Evolutionary conservation across 495 filamentous ascomycete genomes (phyloP), one percentile per base, ranked within the genome.

Genomic region (Daldinia caldariorum): DNA sequence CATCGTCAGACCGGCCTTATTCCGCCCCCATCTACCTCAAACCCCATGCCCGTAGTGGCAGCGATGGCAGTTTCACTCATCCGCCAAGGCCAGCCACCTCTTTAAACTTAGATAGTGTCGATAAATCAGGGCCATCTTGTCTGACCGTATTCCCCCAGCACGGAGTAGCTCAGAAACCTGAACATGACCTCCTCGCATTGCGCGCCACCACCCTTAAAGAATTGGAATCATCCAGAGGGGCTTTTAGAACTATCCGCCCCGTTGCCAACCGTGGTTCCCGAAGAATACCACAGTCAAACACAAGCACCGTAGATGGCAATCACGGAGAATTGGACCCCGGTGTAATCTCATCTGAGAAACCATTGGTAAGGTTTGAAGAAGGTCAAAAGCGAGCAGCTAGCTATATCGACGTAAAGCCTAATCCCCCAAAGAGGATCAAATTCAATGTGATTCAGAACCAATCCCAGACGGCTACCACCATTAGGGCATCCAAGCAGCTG

Each of bases 241-340:
- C 57, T 12, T 16, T 34, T 4, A 39, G n/a, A 14, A 18, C 22
- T 16, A 53, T 57, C 31, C 70, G 65, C 12, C 18, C 37, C 4
- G 57, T 72, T 61, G 70, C 65, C 4, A 68, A 54, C 18, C 70
- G 64, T 34, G 70, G 70, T 41, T 68, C 70, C 14, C 16, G 22
- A 39, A 62, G 20, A 53, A 4, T 22, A 47, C 14, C 43, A 8
- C 41, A 29, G 8, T 5, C 39, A 20, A 32, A 39, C 22, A 50
- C 8, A 18, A 50, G 20, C 29, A n/a, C 20, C 4, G 14, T n/a
- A 29, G 39, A 60, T 8, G 18, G 16, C 4, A 34, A 10, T 13
- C 38, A 2, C 6, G 12, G 16, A 3, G 53, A 34, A 26, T 12
- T 34, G 18, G 45, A 35, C n/a, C n/a, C 7, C 54, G n/a, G 60